Conservation (phyloP, 2,329 filamentous ascomycete species). For the Coniochaeta pulveracea region DNA sequence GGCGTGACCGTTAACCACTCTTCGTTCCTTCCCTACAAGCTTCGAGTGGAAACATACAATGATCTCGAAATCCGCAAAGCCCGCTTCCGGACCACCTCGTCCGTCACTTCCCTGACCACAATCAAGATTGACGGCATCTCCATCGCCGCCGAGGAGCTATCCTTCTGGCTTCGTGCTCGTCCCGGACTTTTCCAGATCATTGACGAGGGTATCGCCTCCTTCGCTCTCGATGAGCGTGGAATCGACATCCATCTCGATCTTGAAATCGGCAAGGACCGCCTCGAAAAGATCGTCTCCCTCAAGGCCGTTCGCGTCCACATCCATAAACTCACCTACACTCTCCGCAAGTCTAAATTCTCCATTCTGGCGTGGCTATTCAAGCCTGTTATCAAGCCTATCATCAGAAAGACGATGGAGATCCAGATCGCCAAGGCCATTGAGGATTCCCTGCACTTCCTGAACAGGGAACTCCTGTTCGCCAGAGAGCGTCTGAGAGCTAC, state of each 20-base stretch:
- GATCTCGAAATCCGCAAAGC: conserved; percentile 78
- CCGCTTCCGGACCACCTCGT: conserved; percentile 54
- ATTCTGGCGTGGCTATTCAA: conserved; percentile 76
- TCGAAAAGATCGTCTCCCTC: conserved; percentile 75
- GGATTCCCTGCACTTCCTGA: conserved; percentile 58
- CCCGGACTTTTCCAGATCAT: conserved; percentile 62
- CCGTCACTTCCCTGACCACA: conserved; percentile 59
- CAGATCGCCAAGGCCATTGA: conserved; percentile 64
- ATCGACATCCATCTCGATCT: conserved; percentile 79
- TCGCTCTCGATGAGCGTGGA: conserved; percentile 75
- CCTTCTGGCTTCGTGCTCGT: conserved; percentile 79
- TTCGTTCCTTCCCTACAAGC: conserved; percentile 78
- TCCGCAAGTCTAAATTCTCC: conserved; percentile 64
- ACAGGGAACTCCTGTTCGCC: conserved; percentile 79
- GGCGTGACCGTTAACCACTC: conserved; percentile 73
- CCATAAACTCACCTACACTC: conserved; percentile 73
- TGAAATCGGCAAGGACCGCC: conserved; percentile 64
- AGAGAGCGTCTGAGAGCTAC: conserved; percentile 79
- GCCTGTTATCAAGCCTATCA: conserved; percentile 68
- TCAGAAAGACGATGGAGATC: conserved; percentile 68
- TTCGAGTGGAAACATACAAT: conserved; percentile 75
- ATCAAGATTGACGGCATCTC: conserved; percentile 76
- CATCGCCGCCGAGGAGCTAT: conserved; percentile 73
- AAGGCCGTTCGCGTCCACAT: conserved; percentile 68
- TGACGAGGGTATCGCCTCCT: conserved; percentile 77